Evolutionary conservation across 2,329 filamentous ascomycete species (phyloP).

Genomic region (Colletotrichum scovillei): DNA sequence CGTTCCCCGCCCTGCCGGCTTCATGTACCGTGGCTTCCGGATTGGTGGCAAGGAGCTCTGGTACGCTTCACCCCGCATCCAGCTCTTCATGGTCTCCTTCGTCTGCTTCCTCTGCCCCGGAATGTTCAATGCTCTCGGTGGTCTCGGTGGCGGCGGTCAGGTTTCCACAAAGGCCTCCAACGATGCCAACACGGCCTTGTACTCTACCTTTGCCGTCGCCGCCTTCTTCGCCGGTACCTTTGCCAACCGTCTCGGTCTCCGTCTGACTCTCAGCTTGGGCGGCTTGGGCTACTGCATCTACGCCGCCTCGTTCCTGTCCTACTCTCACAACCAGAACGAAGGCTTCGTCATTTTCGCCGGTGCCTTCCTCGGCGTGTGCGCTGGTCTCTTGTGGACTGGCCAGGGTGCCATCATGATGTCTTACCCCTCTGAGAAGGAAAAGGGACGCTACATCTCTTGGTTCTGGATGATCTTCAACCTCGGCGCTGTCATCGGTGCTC

Average conservation of each 20-base stretch:
- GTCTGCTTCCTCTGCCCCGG: constrained; percentile 74
- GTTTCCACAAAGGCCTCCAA: constrained; percentile 67
- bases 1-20: constrained; percentile 59
- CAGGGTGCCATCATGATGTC: constrained; percentile 92
- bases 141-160: constrained; percentile 73
- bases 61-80: constrained; percentile 79
- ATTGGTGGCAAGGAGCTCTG: constrained; percentile 68
- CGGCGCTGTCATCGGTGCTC: constrained; percentile 86
- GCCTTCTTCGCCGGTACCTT: constrained; percentile 81
- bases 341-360: constrained; percentile 83
- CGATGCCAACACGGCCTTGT: constrained; percentile 76
- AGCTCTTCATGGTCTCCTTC: constrained; percentile 74
- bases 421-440: constrained; percentile 83
- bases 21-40: constrained; percentile 75
- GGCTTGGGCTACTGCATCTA: constrained; percentile 84
- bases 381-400: constrained; percentile 83
- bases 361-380: constrained; percentile 80
- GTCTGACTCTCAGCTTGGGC: constrained; percentile 75
- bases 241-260: constrained; percentile 80
- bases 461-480: constrained; percentile 98
- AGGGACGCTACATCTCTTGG: constrained; percentile 89
- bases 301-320: constrained; percentile 76
- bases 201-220: constrained; percentile 76
- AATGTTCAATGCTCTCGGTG: constrained; percentile 77
- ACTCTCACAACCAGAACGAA: constrained; percentile 73